Evolutionary conservation across 805 yeast genomes (phyloP).

Genomic region (Pichia sporocuriosa): DNA sequence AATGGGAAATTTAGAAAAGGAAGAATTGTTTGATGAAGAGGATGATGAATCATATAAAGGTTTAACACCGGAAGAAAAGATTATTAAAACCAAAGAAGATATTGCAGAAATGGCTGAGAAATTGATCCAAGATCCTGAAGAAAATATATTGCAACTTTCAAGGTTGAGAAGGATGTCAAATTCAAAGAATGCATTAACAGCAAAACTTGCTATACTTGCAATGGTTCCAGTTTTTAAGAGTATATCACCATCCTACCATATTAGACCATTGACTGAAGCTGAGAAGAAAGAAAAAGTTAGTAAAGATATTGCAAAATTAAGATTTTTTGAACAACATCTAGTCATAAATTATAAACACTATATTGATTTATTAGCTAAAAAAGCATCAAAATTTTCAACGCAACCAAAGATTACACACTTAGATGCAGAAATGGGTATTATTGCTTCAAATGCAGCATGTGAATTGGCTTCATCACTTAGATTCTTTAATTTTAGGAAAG

Average conservation of each 20-base stretch:
- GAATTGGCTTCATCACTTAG: constrained; percentile 63
- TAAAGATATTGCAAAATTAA: constrained; percentile 68
- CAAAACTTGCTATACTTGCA: constrained; percentile 69
- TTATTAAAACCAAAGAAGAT: constrained; percentile 66
- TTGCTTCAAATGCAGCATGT: constrained; percentile 73
- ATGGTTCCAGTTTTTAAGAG: constrained; percentile 79
- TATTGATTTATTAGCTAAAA: constrained; percentile 45
- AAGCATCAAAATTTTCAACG: constrained; percentile 28
- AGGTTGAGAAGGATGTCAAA: constrained; percentile 65
- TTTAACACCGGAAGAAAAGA: constrained; percentile 44
- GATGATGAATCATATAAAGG: constrained; percentile 37
- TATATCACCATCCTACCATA: constrained; percentile 81
- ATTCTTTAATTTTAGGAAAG: constrained; percentile 77
- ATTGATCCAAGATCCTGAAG: constrained; percentile 85
- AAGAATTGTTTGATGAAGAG: constrained; percentile 36
- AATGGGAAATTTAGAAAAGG: constrained; percentile 28
- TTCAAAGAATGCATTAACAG: constrained; percentile 57
- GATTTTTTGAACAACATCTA: constrained; percentile 76
- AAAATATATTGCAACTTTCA: constrained; percentile 56
- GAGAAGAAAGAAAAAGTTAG: constrained; percentile 80
- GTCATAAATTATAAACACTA: constrained; percentile 64
- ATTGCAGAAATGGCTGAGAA: constrained; percentile 75
- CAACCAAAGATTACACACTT: constrained; percentile 25
- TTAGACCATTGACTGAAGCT: constrained; percentile 72
- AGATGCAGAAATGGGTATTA: constrained; percentile 41